Percentiles rank a stretch among this genome's conserved stretches.
phyloP scores from a whole-genome alignment of 2,329 filamentous ascomycete species.

The Xylaria sp. region DNA sequence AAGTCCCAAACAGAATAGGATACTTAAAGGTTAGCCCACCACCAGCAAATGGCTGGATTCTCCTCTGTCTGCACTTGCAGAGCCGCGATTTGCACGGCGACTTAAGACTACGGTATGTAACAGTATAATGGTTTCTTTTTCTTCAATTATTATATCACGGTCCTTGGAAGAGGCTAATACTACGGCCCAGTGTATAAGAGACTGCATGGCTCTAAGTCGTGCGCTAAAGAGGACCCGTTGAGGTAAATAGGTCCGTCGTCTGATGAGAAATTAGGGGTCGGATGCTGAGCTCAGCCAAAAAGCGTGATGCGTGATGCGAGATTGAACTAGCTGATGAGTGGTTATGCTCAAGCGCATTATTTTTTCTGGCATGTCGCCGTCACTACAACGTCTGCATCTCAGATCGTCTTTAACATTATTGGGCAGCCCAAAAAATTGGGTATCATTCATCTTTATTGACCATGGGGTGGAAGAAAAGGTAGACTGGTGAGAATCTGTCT shows the following conservation, averaged over 20 bases:
- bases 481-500: conserved; percentile 1
- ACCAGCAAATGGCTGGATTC: not conserved
- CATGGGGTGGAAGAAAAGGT: conserved; percentile 10
- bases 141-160: not conserved
- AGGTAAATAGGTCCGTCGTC: not conserved
- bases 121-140: not conserved
- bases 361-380: not conserved
- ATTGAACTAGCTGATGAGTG: conserved; percentile 7
- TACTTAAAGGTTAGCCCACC: not conserved
- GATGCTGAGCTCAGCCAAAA: conserved; percentile 29
- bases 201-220: not conserved
- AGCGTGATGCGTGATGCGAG: not conserved
- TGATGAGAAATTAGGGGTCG: conserved; percentile 17
- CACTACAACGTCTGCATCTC: not conserved
- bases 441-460: conserved; percentile 1
- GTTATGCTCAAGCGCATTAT: not conserved
- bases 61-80: not conserved
- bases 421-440: conserved; percentile 6
- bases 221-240: not conserved
- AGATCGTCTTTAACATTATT: not conserved
- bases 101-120: not conserved
- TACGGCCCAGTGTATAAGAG: not conserved
- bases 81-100: conserved; percentile 11
- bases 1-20: conserved; percentile 3
- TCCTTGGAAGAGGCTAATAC: not conserved